Conservation (phyloP, 345 rosid genomes). For the Microcos paniculata region DNA sequence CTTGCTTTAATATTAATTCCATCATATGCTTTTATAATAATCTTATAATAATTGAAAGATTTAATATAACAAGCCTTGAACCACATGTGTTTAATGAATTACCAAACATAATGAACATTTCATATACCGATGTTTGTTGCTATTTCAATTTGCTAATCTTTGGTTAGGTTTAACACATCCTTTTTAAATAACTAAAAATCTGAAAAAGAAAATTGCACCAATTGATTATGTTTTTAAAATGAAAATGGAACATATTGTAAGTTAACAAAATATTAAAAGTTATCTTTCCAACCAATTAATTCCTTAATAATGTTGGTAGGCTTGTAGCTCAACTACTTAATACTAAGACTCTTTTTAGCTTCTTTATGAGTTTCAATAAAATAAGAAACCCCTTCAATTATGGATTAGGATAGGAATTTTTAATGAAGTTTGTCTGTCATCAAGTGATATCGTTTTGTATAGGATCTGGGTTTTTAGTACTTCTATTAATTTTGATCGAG, state of each 20-base stretch:
- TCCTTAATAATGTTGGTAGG: not conserved
- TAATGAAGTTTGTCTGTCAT: not conserved
- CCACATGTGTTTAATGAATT: too few relatives aligned
- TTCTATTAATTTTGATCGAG: not conserved
- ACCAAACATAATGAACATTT: too few relatives aligned
- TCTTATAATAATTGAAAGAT: too few relatives aligned
- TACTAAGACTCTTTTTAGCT: not conserved
- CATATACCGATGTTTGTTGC: not conserved
- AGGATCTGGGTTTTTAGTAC: not conserved
- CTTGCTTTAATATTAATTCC: too few relatives aligned
- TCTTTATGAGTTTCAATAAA: not conserved
- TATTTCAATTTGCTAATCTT: not conserved
- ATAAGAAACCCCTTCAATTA: not conserved
- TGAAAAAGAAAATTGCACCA: not conserved
- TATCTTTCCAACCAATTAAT: not conserved
- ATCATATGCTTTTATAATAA: too few relatives aligned
- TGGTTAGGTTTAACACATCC: not conserved
- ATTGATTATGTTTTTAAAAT: not conserved
- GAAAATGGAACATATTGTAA: not conserved
- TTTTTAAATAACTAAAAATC: not conserved
- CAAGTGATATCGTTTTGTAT: not conserved
- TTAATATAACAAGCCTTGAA: too few relatives aligned
- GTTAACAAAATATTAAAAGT: not conserved
- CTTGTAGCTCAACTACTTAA: not conserved
- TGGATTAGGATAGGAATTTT: too few relatives aligned